Evolutionary conservation across 805 yeast species (phyloP).

Genomic region (Ogataea nonfermentans): DNA sequence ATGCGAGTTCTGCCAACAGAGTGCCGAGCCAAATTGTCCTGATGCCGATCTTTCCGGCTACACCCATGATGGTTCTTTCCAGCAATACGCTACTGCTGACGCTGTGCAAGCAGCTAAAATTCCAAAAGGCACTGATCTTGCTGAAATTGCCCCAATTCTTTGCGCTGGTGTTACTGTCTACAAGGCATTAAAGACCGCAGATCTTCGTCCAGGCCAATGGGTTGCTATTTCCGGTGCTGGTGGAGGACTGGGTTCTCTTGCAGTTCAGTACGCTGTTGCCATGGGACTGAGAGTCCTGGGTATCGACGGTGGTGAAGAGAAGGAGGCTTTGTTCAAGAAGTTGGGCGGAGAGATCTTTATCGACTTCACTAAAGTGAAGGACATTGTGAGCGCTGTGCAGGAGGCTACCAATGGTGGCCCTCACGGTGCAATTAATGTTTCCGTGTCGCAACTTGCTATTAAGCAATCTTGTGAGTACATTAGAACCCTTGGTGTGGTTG

Average conservation of each 20-base stretch:
- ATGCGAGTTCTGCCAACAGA: constrained; percentile 71
- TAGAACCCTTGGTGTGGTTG: constrained; percentile 61
- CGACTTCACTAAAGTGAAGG: constrained; percentile 49
- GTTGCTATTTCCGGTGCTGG: constrained; percentile 77
- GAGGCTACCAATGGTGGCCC: constrained; percentile 51
- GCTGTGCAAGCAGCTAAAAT: constrained; percentile 83
- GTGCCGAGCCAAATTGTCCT: constrained; percentile 70
- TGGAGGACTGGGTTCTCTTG: constrained; percentile 79
- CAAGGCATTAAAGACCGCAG: constrained; percentile 84
- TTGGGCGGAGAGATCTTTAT: constrained; percentile 65
- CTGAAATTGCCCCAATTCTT: constrained; percentile 74
- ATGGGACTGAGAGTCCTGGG: constrained; percentile 73
- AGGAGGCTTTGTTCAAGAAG: constrained; percentile 48
- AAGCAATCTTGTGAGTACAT: constrained; percentile 57
- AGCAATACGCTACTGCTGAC: constrained; percentile 86
- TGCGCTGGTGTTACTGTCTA: constrained; percentile 92
- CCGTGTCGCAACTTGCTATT: constrained; percentile 54
- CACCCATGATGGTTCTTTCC: constrained; percentile 90
- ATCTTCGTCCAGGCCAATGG: constrained; percentile 75
- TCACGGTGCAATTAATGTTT: constrained; percentile 70
- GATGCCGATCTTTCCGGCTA: constrained; percentile 76
- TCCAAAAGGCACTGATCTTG: constrained; percentile 72
- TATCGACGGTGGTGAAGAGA: constrained; percentile 75
- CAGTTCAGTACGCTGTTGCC: constrained; percentile 74
- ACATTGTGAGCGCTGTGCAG: constrained; percentile 41